Evolutionary conservation across 1,139 yeast species (phyloP), one percentile per base, ranked within the genome.

Genomic region (Lodderomyces beijingensis): DNA sequence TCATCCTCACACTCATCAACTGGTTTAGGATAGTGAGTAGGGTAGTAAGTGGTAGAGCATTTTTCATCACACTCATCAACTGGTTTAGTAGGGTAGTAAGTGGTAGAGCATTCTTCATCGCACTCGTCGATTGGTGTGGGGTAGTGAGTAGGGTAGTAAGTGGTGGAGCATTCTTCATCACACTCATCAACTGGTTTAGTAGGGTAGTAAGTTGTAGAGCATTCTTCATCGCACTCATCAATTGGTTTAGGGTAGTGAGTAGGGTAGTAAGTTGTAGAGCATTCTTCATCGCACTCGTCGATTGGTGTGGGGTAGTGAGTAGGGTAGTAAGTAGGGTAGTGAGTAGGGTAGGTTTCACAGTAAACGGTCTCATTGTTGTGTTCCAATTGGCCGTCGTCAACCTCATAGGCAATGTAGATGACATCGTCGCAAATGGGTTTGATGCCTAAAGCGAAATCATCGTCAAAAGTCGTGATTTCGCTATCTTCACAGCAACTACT

Each of bases 391-490:
- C 38, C 38, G 32, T 35, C 38, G 15, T 12, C 30, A 22, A 35
- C n/a, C 24, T 35, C 35, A 32, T 18, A 35, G 12, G 24, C 38
- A 21, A 28, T 12, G 12, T 28, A 19, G 12, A 28, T 20, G 4
- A 17, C 21, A 20, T 28, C 25, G 16, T 28, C 31, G 17, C 25
- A 32, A 12, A 30, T 12, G 21, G 29, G 32, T 27, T 28, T 34
- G 7, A 37, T 38, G 14, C 36, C 40, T 31, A 37, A 37, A 13
- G 33, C 40, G 29, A 37, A 37, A 19, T 34, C 25, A 16, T 31
- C 28, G 13, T 25, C 31, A 21, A 37, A 36, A 9, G 36, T 27
- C n/a, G 18, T 27, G 21, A 32, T 16, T 6, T 21, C 33, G 22
- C 21, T 14, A 16, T 25, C 33, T 20, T 30, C 32, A 23, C 30